Conservation (phyloP, 140 eudicot species). For the Artemisia princeps region DNA sequence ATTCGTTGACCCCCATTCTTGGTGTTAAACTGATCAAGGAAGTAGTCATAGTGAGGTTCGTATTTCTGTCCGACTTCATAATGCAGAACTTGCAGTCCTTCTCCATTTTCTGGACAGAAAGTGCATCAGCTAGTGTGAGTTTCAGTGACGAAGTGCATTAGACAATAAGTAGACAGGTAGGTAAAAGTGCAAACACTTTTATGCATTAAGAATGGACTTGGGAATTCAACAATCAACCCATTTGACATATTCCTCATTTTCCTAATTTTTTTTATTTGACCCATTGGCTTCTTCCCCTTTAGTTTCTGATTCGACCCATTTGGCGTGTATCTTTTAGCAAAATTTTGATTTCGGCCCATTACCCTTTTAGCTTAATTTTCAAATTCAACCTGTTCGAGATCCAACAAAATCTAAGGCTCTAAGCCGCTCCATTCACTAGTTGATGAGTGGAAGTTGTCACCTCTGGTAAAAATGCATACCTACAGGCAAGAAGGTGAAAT, state of each 20-base stretch:
- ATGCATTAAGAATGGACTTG: neutral
- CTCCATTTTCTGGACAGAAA: slow-evolving; percentile 63
- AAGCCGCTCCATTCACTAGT: neutral
- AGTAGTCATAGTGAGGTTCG: slow-evolving; percentile 91
- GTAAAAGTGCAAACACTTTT: neutral
- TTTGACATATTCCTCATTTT: neutral
- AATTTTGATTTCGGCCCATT: neutral
- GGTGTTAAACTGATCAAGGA: slow-evolving; percentile 63
- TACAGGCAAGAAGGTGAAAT: slow-evolving; percentile 78
- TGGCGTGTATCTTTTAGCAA: too few relatives aligned
- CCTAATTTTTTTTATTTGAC: neutral
- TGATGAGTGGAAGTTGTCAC: neutral
- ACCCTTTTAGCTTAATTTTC: neutral
- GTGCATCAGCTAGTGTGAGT: slow-evolving; percentile 12
- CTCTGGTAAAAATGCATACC: slow-evolving; percentile 39
- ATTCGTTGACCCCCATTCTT: slow-evolving; percentile 81
- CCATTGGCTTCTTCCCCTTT: too few relatives aligned
- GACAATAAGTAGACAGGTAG: neutral
- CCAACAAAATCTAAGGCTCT: slow-evolving; percentile 8
- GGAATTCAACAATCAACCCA: neutral
- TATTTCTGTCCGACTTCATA: slow-evolving; percentile 85
- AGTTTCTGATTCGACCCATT: too few relatives aligned
- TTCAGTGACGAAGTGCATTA: neutral
- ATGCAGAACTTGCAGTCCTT: slow-evolving; percentile 84
- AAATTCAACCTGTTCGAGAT: slow-evolving; percentile 3